These are phyloP conservation scores for Anastatica hierochuntica DNA, from an alignment of 345 rosid species.

Conservation along the genomic window DNA sequence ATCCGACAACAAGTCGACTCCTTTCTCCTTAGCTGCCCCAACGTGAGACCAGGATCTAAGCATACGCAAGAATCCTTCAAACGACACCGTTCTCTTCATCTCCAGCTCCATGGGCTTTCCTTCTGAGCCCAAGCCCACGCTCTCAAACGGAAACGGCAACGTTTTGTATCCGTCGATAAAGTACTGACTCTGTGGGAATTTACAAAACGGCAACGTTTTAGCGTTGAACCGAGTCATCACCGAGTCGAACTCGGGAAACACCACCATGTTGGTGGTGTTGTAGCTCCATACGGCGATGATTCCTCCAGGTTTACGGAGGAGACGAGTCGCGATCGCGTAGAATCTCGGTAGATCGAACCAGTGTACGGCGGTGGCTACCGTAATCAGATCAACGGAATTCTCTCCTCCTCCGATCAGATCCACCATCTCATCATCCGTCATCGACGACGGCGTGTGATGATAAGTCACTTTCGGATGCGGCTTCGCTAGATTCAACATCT, in stretches of 20 bases:
- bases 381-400: constrained; percentile 32
- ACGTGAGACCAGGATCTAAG: constrained; percentile 40
- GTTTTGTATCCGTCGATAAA: constrained; percentile 32
- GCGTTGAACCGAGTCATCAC: constrained; percentile 33
- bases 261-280: constrained; percentile 20
- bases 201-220: constrained; percentile 40
- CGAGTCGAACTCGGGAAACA: constrained; percentile 41
- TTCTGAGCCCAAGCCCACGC: constrained; percentile 46
- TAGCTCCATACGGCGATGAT: constrained; percentile 56
- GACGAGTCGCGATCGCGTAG: constrained; percentile 35
- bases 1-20: constrained; percentile 54
- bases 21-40: constrained; percentile 38
- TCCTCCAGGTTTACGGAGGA: constrained; percentile 52
- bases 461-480: constrained; percentile 23
- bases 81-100: constrained; percentile 38
- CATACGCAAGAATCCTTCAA: constrained; percentile 39
- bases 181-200: constrained; percentile 14
- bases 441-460: constrained; percentile 21
- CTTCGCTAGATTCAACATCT: constrained; percentile 10
- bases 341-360: constrained; percentile 61
- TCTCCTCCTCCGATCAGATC: constrained; percentile 21
- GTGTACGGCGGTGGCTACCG: constrained; percentile 47
- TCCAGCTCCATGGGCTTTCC: constrained; percentile 45
- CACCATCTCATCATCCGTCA: constrained; percentile 25
- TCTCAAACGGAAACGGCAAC: constrained; percentile 55